phyloP scores from a whole-genome alignment of 2,329 filamentous ascomycete species.

The Zelopaecilomyces penicillatus region DNA sequence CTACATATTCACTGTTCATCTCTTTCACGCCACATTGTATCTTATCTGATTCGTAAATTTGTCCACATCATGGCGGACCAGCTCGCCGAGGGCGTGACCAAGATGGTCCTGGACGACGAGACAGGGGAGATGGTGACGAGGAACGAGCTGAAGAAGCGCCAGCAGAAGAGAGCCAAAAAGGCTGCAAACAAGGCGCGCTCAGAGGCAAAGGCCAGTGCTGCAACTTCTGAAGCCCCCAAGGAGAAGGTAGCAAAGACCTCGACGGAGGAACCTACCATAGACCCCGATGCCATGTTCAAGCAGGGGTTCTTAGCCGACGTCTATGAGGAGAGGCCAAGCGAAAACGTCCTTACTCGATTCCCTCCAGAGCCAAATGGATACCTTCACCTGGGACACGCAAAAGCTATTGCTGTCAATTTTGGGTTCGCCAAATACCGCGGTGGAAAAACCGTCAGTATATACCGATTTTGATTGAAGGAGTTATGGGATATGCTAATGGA shows the following conservation, averaged over 20 bases:
- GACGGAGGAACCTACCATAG: constrained; percentile 35
- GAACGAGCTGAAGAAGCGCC: constrained; percentile 53
- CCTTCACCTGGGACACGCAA: constrained; percentile 87
- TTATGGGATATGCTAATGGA: background rate
- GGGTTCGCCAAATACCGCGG: constrained; percentile 82
- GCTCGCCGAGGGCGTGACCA: constrained; percentile 23
- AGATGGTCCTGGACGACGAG: constrained; percentile 54
- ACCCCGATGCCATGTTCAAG: constrained; percentile 67
- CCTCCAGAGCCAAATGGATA: constrained; percentile 89
- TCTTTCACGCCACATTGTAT: too few species aligned
- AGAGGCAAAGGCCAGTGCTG: constrained; percentile 23
- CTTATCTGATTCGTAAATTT: too few species aligned
- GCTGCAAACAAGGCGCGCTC: constrained; percentile 40
- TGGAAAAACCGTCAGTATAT: constrained; percentile 42
- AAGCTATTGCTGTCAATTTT: constrained; percentile 94
- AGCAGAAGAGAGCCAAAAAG: constrained; percentile 51
- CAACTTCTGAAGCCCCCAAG: constrained; percentile 7
- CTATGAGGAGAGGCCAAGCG: constrained; percentile 57
- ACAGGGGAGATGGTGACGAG: constrained; percentile 60
- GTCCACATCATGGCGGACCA: constrained; percentile 3
- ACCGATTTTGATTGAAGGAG: background rate
- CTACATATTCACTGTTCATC: too few species aligned
- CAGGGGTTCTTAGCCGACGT: constrained; percentile 67
- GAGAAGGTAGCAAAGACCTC: constrained; percentile 34
- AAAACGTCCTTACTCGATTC: constrained; percentile 61